Base-by-base conservation (phyloP, 805 yeast species). In the Zygosaccharomyces gambellarensis region DNA sequence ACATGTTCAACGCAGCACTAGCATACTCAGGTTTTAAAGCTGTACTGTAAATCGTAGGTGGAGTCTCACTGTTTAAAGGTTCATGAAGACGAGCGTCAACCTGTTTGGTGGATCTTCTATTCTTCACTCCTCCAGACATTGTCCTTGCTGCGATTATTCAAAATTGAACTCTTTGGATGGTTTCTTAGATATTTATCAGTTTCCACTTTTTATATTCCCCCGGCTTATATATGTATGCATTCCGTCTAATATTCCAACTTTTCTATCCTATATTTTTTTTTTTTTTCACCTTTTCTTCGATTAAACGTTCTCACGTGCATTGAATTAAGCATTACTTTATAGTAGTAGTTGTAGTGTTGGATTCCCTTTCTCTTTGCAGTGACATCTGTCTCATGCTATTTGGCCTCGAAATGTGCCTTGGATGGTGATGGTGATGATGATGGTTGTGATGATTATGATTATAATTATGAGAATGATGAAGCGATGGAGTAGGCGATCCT, bases 1-100 rank as follows among this genome's bases (percentile, higher is more conserved):
- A 80, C 51, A 85, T 66, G 49, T 79, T 81, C 47, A 83, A 60
- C 1, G 83, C 79, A 9, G 86, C 86, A 39, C 79, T 77, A 1
- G 84, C 72, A 36, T 74, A 71, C 28, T 77, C 79, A 1, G 90
- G 90, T 5, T 70, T 71, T 45, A 87, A 70, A 2, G 67, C 63
- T 0, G 77, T 59, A 32, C 80, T 70, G 41, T 65, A 69, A 34
- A 86, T 77, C 1, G 78, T 77, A 9, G 88, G 72, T 12, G 80
- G 77, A 0, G 74, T 75, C 31, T 73, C 69, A 0, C 59, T 65
- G 50, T 81, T 78, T 47, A 86, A 65, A 5, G 90, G 88, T 53
- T 73, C 68, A 53, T 74, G 74, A 51, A 81, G 73, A 43, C 76
- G 72, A 19, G 79, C 75, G 23, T 76, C 77, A 40, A 77, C 74